These are phyloP conservation scores for Neoarthrinium moseri DNA, from an alignment of 2,329 filamentous ascomycete species.

Conservation along the genomic window DNA sequence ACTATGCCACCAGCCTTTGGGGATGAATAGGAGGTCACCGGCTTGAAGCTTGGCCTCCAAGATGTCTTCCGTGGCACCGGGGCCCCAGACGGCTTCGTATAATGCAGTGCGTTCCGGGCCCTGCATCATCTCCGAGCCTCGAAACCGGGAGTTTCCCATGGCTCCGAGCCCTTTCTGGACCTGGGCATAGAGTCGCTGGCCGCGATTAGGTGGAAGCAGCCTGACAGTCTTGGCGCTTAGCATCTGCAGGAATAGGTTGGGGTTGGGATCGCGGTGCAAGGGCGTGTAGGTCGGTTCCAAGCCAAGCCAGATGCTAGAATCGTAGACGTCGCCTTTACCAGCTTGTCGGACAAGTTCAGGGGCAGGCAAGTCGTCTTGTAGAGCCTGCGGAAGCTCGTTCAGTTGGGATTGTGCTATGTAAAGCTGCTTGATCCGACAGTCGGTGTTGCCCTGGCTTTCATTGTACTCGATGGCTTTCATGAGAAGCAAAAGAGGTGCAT, in stretches of 20 bases:
- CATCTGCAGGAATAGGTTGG: conserved; percentile 87
- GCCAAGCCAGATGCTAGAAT: conserved; percentile 85
- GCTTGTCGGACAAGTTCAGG: conserved; percentile 62
- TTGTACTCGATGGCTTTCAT: conserved; percentile 55
- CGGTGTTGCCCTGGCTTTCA: conserved; percentile 9
- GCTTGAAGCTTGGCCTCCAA: conserved; percentile 56
- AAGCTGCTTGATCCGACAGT: conserved; percentile 41
- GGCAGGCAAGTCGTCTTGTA: conserved; percentile 66
- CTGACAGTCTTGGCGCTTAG: conserved; percentile 70
- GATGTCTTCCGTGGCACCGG: conserved; percentile 28
- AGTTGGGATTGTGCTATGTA: conserved; percentile 87
- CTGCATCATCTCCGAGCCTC: conserved; percentile 89
- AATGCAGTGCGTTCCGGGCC: conserved; percentile 68
- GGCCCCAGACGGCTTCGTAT: conserved; percentile 69
- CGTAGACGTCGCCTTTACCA: conserved; percentile 83
- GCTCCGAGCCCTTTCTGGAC: conserved; percentile 42
- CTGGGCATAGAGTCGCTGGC: conserved; percentile 60
- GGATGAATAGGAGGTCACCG: conserved; percentile 77
- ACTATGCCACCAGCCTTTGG: conserved; percentile 85
- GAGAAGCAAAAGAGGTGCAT: conserved; percentile 65
- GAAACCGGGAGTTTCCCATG: conserved; percentile 49
- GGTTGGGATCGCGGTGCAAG: conserved; percentile 89
- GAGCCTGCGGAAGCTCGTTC: conserved; percentile 58
- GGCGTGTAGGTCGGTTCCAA: conserved; percentile 85
- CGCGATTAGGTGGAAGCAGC: conserved; percentile 64